These are phyloP conservation scores for Mycosarcoma maydis DNA, from an alignment of 1,284 basidiomycete genomes.

Conservation along the genomic window DNA sequence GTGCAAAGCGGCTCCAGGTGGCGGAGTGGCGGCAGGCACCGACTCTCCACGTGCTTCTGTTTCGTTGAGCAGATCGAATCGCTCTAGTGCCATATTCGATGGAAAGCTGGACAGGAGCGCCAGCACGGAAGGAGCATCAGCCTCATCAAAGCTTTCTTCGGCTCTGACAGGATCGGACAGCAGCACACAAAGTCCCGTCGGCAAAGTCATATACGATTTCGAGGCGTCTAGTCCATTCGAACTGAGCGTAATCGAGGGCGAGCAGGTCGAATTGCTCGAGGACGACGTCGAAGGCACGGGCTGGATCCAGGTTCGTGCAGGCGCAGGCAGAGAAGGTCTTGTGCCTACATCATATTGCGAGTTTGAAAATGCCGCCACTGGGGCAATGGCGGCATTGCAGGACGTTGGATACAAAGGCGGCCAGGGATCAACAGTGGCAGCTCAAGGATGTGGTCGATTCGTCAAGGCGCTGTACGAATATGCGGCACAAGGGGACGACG, in stretches of 20 bases:
- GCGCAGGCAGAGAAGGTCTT: constrained; percentile 26
- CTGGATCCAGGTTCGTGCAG: constrained; percentile 48
- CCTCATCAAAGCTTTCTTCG: neutral
- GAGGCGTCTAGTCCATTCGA: constrained; percentile 52
- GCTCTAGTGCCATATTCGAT: constrained; percentile 10
- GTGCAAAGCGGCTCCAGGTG: constrained; percentile 41
- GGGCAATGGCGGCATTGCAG: neutral
- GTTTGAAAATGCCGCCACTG: constrained; percentile 1
- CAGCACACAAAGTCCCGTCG: neutral
- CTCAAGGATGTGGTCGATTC: constrained; percentile 29
- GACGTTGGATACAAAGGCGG: constrained; percentile 4
- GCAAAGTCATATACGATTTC: constrained; percentile 41
- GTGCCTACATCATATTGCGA: constrained; percentile 53
- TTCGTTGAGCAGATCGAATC: constrained; percentile 8
- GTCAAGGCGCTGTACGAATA: constrained; percentile 53
- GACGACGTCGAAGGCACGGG: constrained; percentile 48
- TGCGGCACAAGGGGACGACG: constrained; percentile 44
- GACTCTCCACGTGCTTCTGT: constrained; percentile 1
- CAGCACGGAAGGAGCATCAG: neutral
- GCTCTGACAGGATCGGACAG: neutral
- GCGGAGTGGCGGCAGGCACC: neutral
- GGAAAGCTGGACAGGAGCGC: neutral
- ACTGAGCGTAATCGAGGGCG: constrained; percentile 46
- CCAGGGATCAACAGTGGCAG: neutral
- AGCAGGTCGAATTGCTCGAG: constrained; percentile 44